phyloP scores from a whole-genome alignment of 169 alveolate species.

The Plasmodium blacklocki region DNA sequence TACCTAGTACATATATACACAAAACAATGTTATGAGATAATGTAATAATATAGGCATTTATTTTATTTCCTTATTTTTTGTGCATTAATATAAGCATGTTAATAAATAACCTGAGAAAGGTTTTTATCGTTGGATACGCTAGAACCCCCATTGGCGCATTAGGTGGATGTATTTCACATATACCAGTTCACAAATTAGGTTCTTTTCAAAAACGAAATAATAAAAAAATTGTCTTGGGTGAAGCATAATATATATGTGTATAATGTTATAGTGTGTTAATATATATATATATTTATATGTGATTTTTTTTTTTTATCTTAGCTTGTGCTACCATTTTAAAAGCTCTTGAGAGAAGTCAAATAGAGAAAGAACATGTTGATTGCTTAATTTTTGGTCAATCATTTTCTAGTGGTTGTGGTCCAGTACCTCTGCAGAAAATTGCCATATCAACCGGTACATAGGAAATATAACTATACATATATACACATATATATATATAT shows the following conservation, averaged over 20 bases:
- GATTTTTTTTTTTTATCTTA: neutral
- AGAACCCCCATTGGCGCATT: slow-evolving; percentile 75
- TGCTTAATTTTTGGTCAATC: slow-evolving; percentile 80
- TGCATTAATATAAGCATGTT: slow-evolving; percentile 2
- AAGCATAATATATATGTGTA: too few species aligned
- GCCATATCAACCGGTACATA: slow-evolving; percentile 50
- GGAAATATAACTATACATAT: neutral
- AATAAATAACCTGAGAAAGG: slow-evolving; percentile 34
- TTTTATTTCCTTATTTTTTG: neutral
- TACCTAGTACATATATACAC: too few species aligned
- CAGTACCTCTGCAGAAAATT: slow-evolving; percentile 79
- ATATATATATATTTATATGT: neutral
- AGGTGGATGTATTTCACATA: slow-evolving; percentile 61
- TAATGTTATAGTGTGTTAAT: neutral
- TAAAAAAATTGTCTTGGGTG: neutral
- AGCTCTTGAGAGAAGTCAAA: slow-evolving; percentile 77
- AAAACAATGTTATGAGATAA: neutral
- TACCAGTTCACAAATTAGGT: slow-evolving; percentile 76
- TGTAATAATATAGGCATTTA: neutral
- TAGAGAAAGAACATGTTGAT: slow-evolving; percentile 68
- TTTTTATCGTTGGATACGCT: slow-evolving; percentile 69
- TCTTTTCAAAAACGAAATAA: slow-evolving; percentile 2
- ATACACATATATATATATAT: neutral
- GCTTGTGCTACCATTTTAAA: slow-evolving; percentile 69
- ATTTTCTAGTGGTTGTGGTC: slow-evolving; percentile 79